Conservation (phyloP, 495 filamentous ascomycete species). For the Xylaria longipes region DNA sequence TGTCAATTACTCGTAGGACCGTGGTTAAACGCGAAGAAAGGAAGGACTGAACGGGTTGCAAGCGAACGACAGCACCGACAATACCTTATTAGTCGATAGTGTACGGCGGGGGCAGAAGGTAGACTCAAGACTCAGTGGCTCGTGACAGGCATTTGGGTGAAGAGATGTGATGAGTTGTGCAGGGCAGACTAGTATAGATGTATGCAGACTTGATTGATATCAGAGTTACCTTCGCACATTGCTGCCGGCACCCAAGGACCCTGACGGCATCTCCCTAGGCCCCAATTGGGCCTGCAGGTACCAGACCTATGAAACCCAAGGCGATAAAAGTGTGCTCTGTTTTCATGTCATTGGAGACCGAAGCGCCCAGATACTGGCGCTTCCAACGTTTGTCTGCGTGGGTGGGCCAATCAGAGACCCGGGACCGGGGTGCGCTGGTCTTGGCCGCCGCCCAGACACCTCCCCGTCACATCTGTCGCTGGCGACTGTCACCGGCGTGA, state of each 20-base stretch:
- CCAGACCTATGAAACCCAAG: constrained; percentile 29
- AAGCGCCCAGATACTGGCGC: constrained; percentile 39
- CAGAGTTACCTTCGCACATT: constrained; percentile 30
- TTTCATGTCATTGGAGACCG: constrained; percentile 27
- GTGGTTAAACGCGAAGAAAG: neutral
- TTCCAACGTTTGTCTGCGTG: constrained; percentile 29
- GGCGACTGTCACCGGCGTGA: constrained; percentile 18
- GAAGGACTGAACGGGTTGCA: constrained; percentile 22
- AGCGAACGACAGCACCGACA: constrained; percentile 17
- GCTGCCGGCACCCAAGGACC: constrained; percentile 34
- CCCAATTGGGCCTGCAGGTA: constrained; percentile 31
- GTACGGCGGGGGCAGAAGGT: neutral
- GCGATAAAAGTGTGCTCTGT: constrained; percentile 33
- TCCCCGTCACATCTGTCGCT: constrained; percentile 38
- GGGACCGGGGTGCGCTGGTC: constrained; percentile 28
- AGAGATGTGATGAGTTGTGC: constrained; percentile 16
- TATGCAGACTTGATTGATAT: constrained; percentile 18
- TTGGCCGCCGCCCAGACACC: constrained; percentile 28
- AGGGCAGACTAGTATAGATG: constrained; percentile 1
- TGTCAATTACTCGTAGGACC: neutral
- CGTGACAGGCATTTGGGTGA: constrained; percentile 8
- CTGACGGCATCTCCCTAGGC: constrained; percentile 25
- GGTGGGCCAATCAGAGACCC: constrained; percentile 34
- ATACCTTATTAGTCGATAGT: constrained; percentile 10
- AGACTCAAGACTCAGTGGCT: neutral